phyloP scores from a whole-genome alignment of 2,329 filamentous ascomycete species.

The Trichoderma pleuroti region DNA sequence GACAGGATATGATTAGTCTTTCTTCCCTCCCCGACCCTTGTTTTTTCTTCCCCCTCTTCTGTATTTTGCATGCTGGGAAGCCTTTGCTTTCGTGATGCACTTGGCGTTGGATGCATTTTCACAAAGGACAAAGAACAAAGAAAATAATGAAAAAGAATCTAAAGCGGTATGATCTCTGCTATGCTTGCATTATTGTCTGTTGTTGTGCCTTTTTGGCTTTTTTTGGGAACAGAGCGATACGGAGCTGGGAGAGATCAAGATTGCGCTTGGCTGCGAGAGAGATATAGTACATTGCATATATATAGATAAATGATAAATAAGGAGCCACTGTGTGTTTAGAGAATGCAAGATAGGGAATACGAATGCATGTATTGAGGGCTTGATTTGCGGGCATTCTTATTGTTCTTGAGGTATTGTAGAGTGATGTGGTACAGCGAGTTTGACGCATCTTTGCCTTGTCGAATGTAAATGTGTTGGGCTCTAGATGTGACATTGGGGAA shows the following conservation, averaged over 20 bases:
- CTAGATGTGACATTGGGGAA: background rate
- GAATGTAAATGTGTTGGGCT: too few relatives aligned
- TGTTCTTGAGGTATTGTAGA: background rate
- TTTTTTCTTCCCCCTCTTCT: background rate
- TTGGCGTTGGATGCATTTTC: slow-evolving; percentile 18
- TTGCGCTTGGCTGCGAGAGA: background rate
- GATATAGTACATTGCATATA: background rate
- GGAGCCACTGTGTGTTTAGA: background rate
- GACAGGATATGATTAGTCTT: slow-evolving; percentile 17
- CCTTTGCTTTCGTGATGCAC: slow-evolving; percentile 9
- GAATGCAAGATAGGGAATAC: background rate
- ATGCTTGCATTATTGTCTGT: background rate
- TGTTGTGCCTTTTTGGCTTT: background rate
- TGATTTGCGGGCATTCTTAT: background rate
- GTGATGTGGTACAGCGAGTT: background rate
- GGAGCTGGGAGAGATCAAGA: background rate
- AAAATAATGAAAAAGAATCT: background rate
- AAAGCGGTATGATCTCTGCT: background rate
- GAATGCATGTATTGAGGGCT: background rate
- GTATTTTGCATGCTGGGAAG: slow-evolving; percentile 5
- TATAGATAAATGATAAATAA: background rate
- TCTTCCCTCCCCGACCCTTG: background rate
- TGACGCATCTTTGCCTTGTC: background rate
- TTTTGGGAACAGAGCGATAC: background rate
- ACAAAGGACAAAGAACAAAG: background rate